These are phyloP conservation scores for Nemophila menziesii DNA, from an alignment of 257 asterid species.

Conservation along the genomic window DNA sequence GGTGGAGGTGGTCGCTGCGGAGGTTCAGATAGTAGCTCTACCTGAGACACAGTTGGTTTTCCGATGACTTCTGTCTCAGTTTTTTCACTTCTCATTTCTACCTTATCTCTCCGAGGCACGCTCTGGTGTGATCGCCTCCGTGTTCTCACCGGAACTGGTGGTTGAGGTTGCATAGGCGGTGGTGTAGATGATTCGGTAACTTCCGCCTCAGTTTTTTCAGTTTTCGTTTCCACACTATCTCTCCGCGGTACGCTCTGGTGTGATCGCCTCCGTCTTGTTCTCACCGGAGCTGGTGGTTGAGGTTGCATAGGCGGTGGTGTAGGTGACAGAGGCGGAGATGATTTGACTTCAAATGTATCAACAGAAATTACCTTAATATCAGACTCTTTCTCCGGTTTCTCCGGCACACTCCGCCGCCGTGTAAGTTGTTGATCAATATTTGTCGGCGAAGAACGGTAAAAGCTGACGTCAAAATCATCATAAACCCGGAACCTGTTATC, in stretches of 20 bases:
- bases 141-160: conserved; percentile 24
- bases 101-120: conserved; percentile 28
- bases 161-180: neutral
- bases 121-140: conserved; percentile 40
- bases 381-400: conserved; percentile 11
- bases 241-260: conserved; percentile 33
- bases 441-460: conserved; percentile 26
- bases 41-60: too few relatives aligned
- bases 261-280: conserved; percentile 39
- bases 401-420: conserved; percentile 14
- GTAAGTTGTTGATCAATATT: conserved; percentile 12
- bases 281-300: conserved; percentile 17
- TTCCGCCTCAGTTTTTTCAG: conserved; percentile 16
- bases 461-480: conserved; percentile 60
- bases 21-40: conserved; percentile 21
- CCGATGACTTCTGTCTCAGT: conserved; percentile 13
- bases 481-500: conserved; percentile 28
- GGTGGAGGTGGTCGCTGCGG: conserved; percentile 18
- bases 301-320: conserved; percentile 23
- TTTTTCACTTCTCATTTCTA: conserved; percentile 21
- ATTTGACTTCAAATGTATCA: conserved; percentile 44
- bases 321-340: conserved; percentile 22
- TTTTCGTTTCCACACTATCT: conserved; percentile 21
- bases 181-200: conserved; percentile 9
- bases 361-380: conserved; percentile 43